Evolutionary conservation across 306 rosid species (phyloP).

Genomic region (Castanopsis chinensis): DNA sequence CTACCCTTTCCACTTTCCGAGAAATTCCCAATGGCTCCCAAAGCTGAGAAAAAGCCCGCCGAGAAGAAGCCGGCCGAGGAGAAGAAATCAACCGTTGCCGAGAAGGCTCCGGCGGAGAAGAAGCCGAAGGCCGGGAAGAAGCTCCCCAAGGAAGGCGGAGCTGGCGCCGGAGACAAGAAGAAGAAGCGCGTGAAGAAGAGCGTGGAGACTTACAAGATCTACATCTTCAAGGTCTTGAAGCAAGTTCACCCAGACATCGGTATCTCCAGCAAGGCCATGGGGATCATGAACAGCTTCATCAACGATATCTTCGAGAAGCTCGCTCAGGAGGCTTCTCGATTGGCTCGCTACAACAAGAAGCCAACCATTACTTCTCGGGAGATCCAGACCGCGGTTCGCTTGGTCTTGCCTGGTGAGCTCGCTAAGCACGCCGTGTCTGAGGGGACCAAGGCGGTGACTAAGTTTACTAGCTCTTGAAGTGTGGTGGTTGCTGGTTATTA

Average conservation of each 20-base stretch:
- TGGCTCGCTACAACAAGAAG: constrained; percentile 78
- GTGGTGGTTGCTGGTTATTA: not conserved
- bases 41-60: constrained; percentile 65
- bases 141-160: constrained; percentile 63
- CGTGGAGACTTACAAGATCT: constrained; percentile 70
- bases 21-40: constrained; percentile 46
- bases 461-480: constrained; percentile 50
- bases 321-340: constrained; percentile 64
- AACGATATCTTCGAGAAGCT: constrained; percentile 79
- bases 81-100: constrained; percentile 55
- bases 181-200: constrained; percentile 72
- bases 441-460: constrained; percentile 76
- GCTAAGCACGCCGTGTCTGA: constrained; percentile 75
- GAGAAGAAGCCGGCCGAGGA: constrained; percentile 68
- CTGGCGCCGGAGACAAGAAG: constrained; percentile 60
- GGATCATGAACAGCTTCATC: constrained; percentile 73
- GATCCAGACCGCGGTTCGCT: constrained; percentile 71
- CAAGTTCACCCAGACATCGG: constrained; percentile 81
- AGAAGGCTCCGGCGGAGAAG: constrained; percentile 74
- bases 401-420: constrained; percentile 68
- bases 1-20: too few species aligned
- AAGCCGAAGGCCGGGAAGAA: constrained; percentile 81
- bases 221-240: constrained; percentile 71
- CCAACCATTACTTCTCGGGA: constrained; percentile 74
- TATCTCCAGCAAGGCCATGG: constrained; percentile 76